A percentile compares a stretch with the other conserved stretches of the same genome.
Evolutionary conservation across 2,329 filamentous ascomycete species (phyloP).

Genomic region (Calonectria honghensis): DNA sequence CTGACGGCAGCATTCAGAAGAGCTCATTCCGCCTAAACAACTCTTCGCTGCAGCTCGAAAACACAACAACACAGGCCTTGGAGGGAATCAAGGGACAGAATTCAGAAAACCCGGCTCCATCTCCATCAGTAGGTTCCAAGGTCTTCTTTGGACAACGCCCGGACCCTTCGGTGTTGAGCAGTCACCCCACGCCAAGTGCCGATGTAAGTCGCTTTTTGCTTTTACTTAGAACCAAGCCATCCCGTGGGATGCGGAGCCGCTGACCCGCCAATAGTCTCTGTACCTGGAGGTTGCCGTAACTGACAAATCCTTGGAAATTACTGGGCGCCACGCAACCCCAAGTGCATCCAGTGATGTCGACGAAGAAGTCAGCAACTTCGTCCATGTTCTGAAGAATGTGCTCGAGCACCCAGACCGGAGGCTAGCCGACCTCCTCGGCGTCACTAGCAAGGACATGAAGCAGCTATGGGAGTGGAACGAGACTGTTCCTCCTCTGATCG

Average conservation of each 20-base stretch:
- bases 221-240: constrained; percentile 2
- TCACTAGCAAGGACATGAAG: constrained; percentile 61
- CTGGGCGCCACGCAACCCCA: constrained; percentile 33
- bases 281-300: constrained; percentile 44
- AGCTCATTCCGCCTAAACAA: constrained; percentile 42
- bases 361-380: constrained; percentile 43
- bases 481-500: constrained; percentile 62
- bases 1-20: constrained; percentile 41
- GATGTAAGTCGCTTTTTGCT: constrained; percentile 40
- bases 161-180: constrained; percentile 19
- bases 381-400: constrained; percentile 42
- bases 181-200: constrained; percentile 8
- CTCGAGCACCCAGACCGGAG: constrained; percentile 40
- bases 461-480: constrained; percentile 70
- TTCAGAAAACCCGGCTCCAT: constrained; percentile 6
- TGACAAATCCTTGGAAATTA: constrained; percentile 41
- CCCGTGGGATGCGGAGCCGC: constrained; percentile 20
- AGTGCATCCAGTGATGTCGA: constrained; percentile 39
- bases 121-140: constrained; percentile 35
- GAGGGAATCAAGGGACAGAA: constrained; percentile 38
- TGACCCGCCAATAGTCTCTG: constrained; percentile 33
- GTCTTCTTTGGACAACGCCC: constrained; percentile 39
- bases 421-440: constrained; percentile 37
- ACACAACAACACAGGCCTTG: constrained; percentile 42
- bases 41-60: constrained; percentile 33